phyloP scores from a whole-genome alignment of 2,329 filamentous ascomycete species.

The Microdochium nivale region DNA sequence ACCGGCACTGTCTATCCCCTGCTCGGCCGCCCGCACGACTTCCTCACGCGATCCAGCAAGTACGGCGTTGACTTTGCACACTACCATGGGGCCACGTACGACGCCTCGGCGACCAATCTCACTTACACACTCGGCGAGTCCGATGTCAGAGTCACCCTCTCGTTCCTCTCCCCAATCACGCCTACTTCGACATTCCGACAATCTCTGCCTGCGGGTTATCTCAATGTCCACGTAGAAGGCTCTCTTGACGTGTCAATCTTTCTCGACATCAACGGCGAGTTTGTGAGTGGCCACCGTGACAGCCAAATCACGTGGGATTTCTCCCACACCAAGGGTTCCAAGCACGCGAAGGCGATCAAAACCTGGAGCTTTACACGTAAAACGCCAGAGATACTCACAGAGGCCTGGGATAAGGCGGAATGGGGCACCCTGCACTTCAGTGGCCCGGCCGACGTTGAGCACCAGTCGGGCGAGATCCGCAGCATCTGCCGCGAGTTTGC shows the following conservation, averaged over 20 bases:
- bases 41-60: slow-evolving; percentile 22
- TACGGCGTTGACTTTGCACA: slow-evolving; percentile 32
- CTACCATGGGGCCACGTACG: slow-evolving; percentile 36
- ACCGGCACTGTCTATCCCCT: slow-evolving; percentile 37
- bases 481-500: slow-evolving; percentile 62
- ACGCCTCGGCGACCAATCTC: slow-evolving; percentile 40
- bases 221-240: slow-evolving; percentile 63
- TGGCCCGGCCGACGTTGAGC: slow-evolving; percentile 55
- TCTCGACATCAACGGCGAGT: slow-evolving; percentile 65
- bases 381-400: slow-evolving; percentile 63
- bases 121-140: slow-evolving; percentile 30
- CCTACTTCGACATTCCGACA: slow-evolving; percentile 73
- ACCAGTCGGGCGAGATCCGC: slow-evolving; percentile 63
- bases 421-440: slow-evolving; percentile 79
- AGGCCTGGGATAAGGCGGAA: slow-evolving; percentile 66
- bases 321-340: slow-evolving; percentile 20
- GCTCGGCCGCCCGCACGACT: slow-evolving; percentile 42
- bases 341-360: slow-evolving; percentile 40
- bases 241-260: slow-evolving; percentile 56
- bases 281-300: slow-evolving; percentile 69
- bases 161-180: slow-evolving; percentile 68
- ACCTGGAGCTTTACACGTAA: slow-evolving; percentile 56
- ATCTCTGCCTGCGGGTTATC: slow-evolving; percentile 73
- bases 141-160: slow-evolving; percentile 31
- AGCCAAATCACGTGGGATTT: slow-evolving; percentile 65